Evolutionary conservation across 345 rosid genomes (phyloP).

Genomic region (Abelmoschus esculentus): DNA sequence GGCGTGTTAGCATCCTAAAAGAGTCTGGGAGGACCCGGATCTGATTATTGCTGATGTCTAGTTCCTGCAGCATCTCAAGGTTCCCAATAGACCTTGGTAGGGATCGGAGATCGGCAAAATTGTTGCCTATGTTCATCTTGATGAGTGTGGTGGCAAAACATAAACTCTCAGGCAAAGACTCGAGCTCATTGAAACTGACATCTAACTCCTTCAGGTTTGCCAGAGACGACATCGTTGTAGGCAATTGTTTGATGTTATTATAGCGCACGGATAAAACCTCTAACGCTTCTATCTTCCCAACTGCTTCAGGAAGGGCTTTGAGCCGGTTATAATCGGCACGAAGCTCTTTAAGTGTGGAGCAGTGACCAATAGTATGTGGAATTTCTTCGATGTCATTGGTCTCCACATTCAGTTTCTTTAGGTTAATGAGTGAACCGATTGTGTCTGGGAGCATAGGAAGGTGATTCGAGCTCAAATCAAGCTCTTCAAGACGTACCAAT

Average conservation of each 20-base stretch:
- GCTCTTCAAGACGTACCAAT: conserved; percentile 67
- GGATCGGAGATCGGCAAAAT: conserved; percentile 73
- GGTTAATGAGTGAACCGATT: conserved; percentile 58
- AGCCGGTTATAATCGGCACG: conserved; percentile 83
- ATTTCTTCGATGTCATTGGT: conserved; percentile 84
- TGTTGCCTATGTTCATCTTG: conserved; percentile 87
- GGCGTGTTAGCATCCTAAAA: conserved; percentile 59
- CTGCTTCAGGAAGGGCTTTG: conserved; percentile 97
- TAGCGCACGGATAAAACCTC: conserved; percentile 80
- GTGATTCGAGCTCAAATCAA: conserved; percentile 79
- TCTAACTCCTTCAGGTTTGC: conserved; percentile 71
- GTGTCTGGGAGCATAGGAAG: conserved; percentile 58
- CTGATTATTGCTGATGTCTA: conserved; percentile 95
- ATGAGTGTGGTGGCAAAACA: conserved; percentile 78
- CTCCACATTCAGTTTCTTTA: conserved; percentile 65
- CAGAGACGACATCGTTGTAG: conserved; percentile 86
- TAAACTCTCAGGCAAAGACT: conserved; percentile 88
- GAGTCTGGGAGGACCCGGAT: conserved; percentile 83
- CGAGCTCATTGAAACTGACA: conserved; percentile 97
- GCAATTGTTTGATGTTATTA: conserved; percentile 77
- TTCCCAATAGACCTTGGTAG: conserved; percentile 90
- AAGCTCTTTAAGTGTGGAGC: conserved; percentile 66
- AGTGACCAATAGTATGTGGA: conserved; percentile 67
- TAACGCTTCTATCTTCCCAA: conserved; percentile 68
- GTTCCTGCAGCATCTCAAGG: conserved; percentile 86